Evolutionary conservation across 1,284 basidiomycete genomes (phyloP), one percentile per base, ranked within the genome.

Genomic region (Porogramme epimiltina): DNA sequence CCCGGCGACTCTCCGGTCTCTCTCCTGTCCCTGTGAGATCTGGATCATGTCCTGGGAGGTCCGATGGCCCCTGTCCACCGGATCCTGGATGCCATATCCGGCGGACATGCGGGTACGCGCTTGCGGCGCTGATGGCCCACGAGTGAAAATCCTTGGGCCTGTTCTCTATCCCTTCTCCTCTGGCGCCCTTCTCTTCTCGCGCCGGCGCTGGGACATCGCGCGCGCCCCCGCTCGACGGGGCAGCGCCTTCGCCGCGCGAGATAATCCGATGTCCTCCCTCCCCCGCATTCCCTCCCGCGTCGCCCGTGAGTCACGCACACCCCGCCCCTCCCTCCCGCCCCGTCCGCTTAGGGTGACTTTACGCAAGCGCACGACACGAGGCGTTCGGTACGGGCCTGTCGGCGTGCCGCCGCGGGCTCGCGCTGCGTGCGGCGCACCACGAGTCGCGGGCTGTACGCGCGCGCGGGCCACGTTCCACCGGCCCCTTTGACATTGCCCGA

Each of bases 251-350:
- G n/a, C n/a, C 20, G 33, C 31, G 34, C 28, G 52, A 50, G 56
- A 58, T 58, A 50, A 51, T 53, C 56, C 51, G 56, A 58, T 46
- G 55, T 62, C 57, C 47, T 49, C 46, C 58, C 54, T 60, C 43
- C 53, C 55, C 56, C 56, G 53, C 54, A 55, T 58, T 57, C 34
- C 13, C 34, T 13, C 34, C 13, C 16, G n/a, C n/a, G n/a, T 31
- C 28, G 34, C 34, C 53, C 23, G 57, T 64, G 62, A 63, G 60
- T 66, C 62, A 64, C 62, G 50, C 55, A 41, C 51, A 51, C 42
- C 51, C 42, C 22, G 46, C 43, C 41, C 20, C 53, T 45, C 38
- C 45, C 41, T 40, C 55, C 52, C 40, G 28, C 43, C 40, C 45
- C 44, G 42, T 51, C 51, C 49, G 51, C 52, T 55, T 56, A 51